These are phyloP conservation scores for Metschnikowia lochheadii DNA, from an alignment of 805 yeast species.

Conservation along the genomic window DNA sequence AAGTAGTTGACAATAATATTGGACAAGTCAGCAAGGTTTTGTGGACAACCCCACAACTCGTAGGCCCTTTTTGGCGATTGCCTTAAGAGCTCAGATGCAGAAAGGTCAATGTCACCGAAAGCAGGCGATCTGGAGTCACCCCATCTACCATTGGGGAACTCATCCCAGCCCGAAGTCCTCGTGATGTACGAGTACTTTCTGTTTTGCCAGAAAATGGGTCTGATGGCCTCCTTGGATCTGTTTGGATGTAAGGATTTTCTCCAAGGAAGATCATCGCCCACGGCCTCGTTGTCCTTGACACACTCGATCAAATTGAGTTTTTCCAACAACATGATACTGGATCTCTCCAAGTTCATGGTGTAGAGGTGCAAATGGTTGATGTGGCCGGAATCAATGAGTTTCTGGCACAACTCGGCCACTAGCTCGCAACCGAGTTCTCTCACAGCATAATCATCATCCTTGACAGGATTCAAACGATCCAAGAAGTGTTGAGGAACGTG, in stretches of 20 bases:
- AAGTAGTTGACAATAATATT: conserved; percentile 65
- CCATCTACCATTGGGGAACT: conserved; percentile 98
- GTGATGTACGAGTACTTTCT: conserved; percentile 86
- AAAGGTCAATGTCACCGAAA: conserved; percentile 82
- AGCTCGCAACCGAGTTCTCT: conserved; percentile 81
- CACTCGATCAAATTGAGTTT: conserved; percentile 54
- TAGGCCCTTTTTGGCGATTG: conserved; percentile 77
- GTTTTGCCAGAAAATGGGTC: conserved; percentile 96
- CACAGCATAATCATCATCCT: conserved; percentile 86
- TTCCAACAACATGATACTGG: conserved; percentile 85
- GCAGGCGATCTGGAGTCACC: conserved; percentile 98
- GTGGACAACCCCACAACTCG: conserved; percentile 87
- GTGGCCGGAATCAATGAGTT: conserved; percentile 62
- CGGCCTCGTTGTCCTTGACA: conserved; percentile 35
- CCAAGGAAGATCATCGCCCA: conserved; percentile 68
- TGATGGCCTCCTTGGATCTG: conserved; percentile 73
- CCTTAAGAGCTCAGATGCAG: conserved; percentile 74
- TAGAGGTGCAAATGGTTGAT: conserved; percentile 90
- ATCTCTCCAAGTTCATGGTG: conserved; percentile 94
- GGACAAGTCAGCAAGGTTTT: conserved; percentile 53
- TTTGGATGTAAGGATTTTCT: conserved; percentile 80
- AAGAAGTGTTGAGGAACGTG: conserved; percentile 70
- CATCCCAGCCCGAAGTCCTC: conserved; percentile 94
- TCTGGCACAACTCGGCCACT: conserved; percentile 77
- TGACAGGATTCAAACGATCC: conserved; percentile 69